A percentile compares a stretch with the other conserved stretches of the same genome.
phyloP scores from a whole-genome alignment of 106 monocot genomes.

The Hemerocallis citrina region DNA sequence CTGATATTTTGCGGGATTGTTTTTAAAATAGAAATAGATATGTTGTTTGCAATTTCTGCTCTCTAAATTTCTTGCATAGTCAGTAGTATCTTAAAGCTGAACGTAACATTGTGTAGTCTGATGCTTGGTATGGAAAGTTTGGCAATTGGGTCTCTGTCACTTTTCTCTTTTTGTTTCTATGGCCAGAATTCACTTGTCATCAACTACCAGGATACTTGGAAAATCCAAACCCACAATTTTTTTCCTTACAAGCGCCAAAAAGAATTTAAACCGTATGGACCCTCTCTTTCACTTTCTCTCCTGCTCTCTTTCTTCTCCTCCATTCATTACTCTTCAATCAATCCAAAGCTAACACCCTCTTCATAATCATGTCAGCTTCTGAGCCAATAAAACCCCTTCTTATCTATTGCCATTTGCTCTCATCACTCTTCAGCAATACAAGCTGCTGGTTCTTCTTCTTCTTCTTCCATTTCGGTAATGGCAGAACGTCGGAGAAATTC shows the following conservation, averaged over 20 bases:
- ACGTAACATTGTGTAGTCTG: not conserved
- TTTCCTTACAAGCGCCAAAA: not conserved
- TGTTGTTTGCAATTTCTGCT: too few relatives aligned
- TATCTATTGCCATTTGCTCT: not conserved
- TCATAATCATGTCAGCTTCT: not conserved
- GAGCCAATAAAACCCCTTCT: not conserved
- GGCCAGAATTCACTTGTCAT: not conserved
- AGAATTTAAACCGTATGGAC: not conserved
- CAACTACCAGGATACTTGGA: not conserved
- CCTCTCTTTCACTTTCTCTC: not conserved
- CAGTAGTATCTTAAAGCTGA: too few relatives aligned
- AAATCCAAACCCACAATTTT: not conserved
- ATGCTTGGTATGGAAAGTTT: not conserved
- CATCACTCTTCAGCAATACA: not conserved
- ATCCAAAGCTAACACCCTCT: not conserved
- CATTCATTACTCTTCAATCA: not conserved
- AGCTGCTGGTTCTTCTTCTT: not conserved
- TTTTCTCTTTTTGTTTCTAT: not conserved
- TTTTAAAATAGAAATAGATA: not conserved
- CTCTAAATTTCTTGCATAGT: too few relatives aligned
- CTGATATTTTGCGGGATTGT: not conserved
- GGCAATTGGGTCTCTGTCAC: not conserved
- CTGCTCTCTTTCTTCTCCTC: conserved; percentile 4
- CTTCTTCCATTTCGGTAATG: not conserved
- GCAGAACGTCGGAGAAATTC: not conserved